phyloP scores from a whole-genome alignment of 2,329 filamentous ascomycete genomes.

The Diaporthe caulivora region DNA sequence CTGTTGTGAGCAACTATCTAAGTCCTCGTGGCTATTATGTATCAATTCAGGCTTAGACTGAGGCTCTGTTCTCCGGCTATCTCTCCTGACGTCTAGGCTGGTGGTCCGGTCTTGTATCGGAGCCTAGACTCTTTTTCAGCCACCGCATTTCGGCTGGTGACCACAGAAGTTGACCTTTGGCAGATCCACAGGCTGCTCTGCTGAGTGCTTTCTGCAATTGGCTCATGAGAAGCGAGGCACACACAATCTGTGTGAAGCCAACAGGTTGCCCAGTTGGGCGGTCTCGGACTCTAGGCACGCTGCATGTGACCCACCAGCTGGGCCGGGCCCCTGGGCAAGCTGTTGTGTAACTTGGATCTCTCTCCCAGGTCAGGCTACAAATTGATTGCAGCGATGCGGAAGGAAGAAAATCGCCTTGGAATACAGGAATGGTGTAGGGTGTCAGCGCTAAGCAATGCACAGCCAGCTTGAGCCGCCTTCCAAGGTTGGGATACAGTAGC shows the following conservation, averaged over 20 bases:
- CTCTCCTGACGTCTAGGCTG: background rate
- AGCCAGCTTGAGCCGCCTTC: background rate
- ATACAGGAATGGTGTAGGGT: background rate
- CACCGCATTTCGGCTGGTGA: background rate
- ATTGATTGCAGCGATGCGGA: background rate
- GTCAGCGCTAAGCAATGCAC: background rate
- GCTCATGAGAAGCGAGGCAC: background rate
- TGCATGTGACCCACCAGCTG: background rate
- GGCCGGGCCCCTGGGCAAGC: background rate
- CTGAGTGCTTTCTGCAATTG: background rate
- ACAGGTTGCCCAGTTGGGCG: no score
- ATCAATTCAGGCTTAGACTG: background rate
- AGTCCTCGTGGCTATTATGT: background rate
- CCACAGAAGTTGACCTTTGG: background rate
- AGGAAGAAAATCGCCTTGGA: background rate
- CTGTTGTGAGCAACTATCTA: background rate
- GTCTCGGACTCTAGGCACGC: no score
- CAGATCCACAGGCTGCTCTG: background rate
- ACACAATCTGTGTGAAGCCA: background rate
- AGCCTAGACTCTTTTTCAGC: background rate
- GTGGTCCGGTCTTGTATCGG: conserved; percentile 1
- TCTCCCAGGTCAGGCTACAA: background rate
- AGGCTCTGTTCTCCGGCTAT: background rate
- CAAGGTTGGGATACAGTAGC: background rate
- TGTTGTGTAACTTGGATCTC: background rate